phyloP scores from a whole-genome alignment of 2,329 filamentous ascomycete genomes.

The Diaporthe sp. region DNA sequence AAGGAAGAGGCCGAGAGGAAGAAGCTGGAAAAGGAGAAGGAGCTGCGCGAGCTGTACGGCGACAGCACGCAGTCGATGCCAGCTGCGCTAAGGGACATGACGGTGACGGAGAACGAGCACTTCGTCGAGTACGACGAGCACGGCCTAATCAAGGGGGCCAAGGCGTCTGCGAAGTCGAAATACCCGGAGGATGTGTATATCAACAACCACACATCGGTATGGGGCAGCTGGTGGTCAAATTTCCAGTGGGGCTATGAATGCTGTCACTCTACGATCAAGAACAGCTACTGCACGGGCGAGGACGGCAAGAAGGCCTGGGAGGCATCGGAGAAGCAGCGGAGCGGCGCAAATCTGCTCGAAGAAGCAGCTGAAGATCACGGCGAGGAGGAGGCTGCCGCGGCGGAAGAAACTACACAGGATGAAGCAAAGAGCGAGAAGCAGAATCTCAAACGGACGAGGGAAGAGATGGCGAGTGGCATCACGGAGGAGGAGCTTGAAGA shows the following conservation, averaged over 20 bases:
- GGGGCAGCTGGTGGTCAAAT: constrained; percentile 97
- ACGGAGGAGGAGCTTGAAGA: constrained; percentile 89
- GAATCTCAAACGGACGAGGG: constrained; percentile 75
- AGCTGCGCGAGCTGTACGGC: constrained; percentile 86
- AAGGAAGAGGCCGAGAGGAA: constrained; percentile 78
- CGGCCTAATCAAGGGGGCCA: constrained; percentile 89
- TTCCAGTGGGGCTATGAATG: constrained; percentile 98
- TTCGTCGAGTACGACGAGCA: constrained; percentile 96
- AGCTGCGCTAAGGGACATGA: constrained; percentile 73
- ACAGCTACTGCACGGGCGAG: constrained; percentile 97
- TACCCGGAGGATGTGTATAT: constrained; percentile 89
- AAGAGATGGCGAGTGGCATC: constrained; percentile 83
- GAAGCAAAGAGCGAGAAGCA: constrained; percentile 55
- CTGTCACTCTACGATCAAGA: constrained; percentile 93
- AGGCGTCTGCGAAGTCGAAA: constrained; percentile 84
- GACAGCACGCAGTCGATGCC: constrained; percentile 67
- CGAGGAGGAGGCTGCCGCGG: constrained; percentile 44
- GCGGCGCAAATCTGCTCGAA: constrained; percentile 57
- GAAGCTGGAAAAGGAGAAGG: constrained; percentile 75
- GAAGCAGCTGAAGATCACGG: constrained; percentile 43
- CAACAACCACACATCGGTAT: constrained; percentile 93
- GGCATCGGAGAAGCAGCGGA: constrained; percentile 75
- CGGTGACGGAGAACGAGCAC: constrained; percentile 83
- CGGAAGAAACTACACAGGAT: constrained; percentile 48
- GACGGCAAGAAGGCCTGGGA: constrained; percentile 86